phyloP scores from a whole-genome alignment of 495 filamentous ascomycete species.

The Aspergillus hancockii region DNA sequence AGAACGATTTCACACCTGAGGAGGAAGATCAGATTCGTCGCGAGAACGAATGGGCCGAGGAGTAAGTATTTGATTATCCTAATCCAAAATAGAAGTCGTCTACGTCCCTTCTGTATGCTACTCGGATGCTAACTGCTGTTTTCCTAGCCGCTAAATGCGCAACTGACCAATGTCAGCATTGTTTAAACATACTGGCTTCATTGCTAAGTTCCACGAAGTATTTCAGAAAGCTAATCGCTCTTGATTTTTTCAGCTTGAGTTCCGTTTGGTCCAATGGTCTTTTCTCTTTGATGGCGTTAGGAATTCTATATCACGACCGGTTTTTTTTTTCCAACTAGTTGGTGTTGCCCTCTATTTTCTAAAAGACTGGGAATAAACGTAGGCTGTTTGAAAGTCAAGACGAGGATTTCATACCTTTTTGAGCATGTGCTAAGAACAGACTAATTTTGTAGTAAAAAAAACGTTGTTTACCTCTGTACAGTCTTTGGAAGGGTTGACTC shows the following conservation, averaged over 20 bases:
- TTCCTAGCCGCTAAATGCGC: not conserved
- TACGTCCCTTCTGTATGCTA: not conserved
- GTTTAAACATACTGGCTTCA: not conserved
- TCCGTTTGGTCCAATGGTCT: constrained; percentile 9
- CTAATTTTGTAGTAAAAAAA: not conserved
- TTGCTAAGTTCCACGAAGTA: not conserved
- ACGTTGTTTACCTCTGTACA: not conserved
- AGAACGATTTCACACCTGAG: constrained; percentile 74
- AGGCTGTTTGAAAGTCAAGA: not conserved
- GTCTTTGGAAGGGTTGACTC: not conserved
- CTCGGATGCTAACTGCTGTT: not conserved
- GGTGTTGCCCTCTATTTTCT: not conserved
- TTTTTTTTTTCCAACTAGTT: not conserved
- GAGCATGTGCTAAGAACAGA: not conserved
- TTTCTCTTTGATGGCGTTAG: constrained; percentile 22
- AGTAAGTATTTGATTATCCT: constrained; percentile 41
- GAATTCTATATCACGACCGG: constrained; percentile 8
- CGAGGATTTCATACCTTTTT: not conserved
- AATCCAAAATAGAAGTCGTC: not conserved
- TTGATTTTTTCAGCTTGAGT: constrained; percentile 2
- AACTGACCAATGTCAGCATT: not conserved
- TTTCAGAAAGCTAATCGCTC: not conserved
- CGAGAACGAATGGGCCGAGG: constrained; percentile 75
- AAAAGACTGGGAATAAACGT: constrained; percentile 3
- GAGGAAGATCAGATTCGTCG: constrained; percentile 72